Evolutionary conservation across 192 early-diverging fungal species (phyloP).

Genomic region (Diversispora eburnea): DNA sequence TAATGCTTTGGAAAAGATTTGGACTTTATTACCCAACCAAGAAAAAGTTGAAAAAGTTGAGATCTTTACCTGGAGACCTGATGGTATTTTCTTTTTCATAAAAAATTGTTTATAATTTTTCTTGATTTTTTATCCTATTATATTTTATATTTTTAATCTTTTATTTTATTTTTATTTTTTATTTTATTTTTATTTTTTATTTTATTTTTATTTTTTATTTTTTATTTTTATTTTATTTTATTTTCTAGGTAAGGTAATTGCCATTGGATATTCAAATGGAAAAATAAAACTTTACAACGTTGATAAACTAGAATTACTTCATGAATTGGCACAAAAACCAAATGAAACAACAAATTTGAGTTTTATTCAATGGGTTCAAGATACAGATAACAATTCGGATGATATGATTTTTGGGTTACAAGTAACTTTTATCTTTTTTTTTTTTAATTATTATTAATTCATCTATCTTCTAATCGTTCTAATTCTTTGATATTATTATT

Average conservation of each 20-base stretch:
- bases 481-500: too few species aligned
- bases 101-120: background rate
- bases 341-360: background rate
- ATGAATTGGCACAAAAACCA: constrained; percentile 24
- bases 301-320: constrained; percentile 29
- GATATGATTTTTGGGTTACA: constrained; percentile 25
- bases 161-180: too few species aligned
- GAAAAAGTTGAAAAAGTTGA: constrained; percentile 13
- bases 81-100: constrained; percentile 19
- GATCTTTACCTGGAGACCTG: constrained; percentile 31
- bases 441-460: too few species aligned
- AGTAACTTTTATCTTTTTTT: constrained; percentile 11
- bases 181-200: too few species aligned
- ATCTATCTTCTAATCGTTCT: background rate
- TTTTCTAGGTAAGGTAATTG: constrained; percentile 28
- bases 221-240: too few species aligned
- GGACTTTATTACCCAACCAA: constrained; percentile 24
- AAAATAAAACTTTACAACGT: constrained; percentile 26
- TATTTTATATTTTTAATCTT: too few species aligned
- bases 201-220: too few species aligned
- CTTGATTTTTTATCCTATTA: background rate
- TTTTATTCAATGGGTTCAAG: too few species aligned
- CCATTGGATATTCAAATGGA: constrained; percentile 29
- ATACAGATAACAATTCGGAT: too few species aligned
- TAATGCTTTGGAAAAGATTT: constrained; percentile 28